These are phyloP conservation scores for Colletotrichum camelliae DNA, from an alignment of 2,329 filamentous ascomycete species.

Conservation along the genomic window DNA sequence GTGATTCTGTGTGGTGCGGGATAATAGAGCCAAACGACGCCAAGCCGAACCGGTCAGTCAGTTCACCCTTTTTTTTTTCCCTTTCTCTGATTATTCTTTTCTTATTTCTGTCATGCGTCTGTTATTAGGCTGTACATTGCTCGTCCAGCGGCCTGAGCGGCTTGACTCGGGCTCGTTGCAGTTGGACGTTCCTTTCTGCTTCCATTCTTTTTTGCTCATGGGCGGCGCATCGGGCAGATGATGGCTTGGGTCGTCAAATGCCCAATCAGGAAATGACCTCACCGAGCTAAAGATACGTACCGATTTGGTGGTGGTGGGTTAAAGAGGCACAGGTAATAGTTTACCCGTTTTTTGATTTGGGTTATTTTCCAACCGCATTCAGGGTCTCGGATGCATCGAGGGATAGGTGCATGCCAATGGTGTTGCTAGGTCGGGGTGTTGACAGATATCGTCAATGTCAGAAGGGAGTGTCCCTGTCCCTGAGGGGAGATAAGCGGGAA, in stretches of 20 bases:
- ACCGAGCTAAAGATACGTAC: conserved; percentile 1
- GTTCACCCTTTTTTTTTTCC: background rate
- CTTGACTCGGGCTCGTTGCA: background rate
- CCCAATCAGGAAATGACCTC: conserved; percentile 4
- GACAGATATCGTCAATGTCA: background rate
- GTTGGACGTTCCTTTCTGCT: background rate
- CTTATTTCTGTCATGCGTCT: background rate
- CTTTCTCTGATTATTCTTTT: background rate
- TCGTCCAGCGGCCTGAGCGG: background rate
- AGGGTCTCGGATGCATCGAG: background rate
- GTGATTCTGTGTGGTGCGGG: background rate
- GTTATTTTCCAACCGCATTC: background rate
- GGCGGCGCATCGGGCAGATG: background rate
- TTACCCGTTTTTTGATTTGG: background rate
- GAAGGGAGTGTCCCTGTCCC: background rate
- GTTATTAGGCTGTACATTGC: background rate
- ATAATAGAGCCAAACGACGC: background rate
- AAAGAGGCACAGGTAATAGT: background rate
- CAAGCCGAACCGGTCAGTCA: background rate
- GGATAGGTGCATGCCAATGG: background rate
- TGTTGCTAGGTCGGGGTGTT: background rate
- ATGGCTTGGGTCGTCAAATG: background rate
- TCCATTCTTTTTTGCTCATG: background rate
- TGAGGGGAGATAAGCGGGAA: background rate
- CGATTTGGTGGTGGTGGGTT: background rate